Evolutionary conservation across 139 green algal genomes (phyloP), one percentile per base, ranked within the genome.

Genomic region (Chlamydomonas eustigma): DNA sequence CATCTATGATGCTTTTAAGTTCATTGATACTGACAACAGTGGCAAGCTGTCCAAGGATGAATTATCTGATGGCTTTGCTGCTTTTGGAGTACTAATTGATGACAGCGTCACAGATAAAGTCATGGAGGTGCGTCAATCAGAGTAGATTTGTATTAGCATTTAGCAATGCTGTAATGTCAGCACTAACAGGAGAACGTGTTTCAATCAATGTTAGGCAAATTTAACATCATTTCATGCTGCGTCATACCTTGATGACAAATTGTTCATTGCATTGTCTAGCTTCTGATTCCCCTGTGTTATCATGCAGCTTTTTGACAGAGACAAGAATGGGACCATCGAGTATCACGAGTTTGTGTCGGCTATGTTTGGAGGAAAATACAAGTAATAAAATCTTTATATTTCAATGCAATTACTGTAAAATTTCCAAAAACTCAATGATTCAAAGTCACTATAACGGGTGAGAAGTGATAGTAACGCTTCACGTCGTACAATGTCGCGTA

Each of bases 1-100:
- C 52, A 73, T 85, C 52, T 80, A 65, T 63, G 76, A 85, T 25
- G 68, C 76, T 6, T 85, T 85, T 73, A 77, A 32, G 1, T 85
- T 81, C 76, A 77, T 85, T 39, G 80, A 85, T 33, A 71, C 51
- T 5, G 80, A 85, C 65, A 6, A 36, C 30, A 81, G 75, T 28
- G 80, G 80, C 8, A n/a, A 65, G 4, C 50, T 85, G 71, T 51
- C 8, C 65, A 71, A 32, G 31, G 64, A 73, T 0, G 80, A 85
- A 72, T 52, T 85, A 2, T 38, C 63, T 0, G 76, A 85, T 44
- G 80, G 70, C 24, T 85, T 85, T 72, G 77, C 69, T 36, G 76
- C 72, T 0, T 51, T 85, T 38, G 80, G 80, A 0, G 80, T 85
- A 28, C 34, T 51, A 44, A 3, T 81, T 8, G 28, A 52, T 0